phyloP scores from a whole-genome alignment of 148 eudicot species.

The Nyssa sinensis region DNA sequence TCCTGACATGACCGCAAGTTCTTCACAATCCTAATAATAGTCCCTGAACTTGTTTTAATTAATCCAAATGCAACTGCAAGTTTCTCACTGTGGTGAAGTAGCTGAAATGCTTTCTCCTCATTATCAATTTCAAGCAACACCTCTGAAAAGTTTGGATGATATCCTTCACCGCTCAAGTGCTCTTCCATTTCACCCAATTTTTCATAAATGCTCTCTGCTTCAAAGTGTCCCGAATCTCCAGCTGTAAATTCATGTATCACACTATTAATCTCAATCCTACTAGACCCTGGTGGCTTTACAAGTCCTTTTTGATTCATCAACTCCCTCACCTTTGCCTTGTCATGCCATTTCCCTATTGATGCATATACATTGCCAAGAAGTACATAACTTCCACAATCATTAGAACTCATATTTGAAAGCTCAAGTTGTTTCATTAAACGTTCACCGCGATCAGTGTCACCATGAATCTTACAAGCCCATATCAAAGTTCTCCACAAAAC shows the following conservation, averaged over 20 bases:
- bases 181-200: conserved; percentile 40
- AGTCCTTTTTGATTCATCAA: conserved; percentile 37
- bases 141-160: conserved; percentile 39
- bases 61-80: conserved; percentile 51
- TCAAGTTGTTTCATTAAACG: conserved; percentile 37
- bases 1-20: conserved; percentile 50
- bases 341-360: conserved; percentile 42
- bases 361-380: conserved; percentile 48
- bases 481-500: conserved; percentile 48
- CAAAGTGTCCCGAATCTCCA: conserved; percentile 39
- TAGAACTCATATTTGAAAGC: conserved; percentile 12
- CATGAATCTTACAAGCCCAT: conserved; percentile 49
- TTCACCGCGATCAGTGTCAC: conserved; percentile 41
- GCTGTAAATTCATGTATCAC: conserved; percentile 40
- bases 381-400: conserved; percentile 35
- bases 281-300: conserved; percentile 43
- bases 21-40: conserved; percentile 44
- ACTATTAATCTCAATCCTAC: conserved; percentile 45
- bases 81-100: conserved; percentile 56
- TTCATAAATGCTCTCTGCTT: conserved; percentile 29
- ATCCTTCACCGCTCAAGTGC: conserved; percentile 37
- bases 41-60: conserved; percentile 33
- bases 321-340: conserved; percentile 37
- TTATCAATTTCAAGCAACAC: conserved; percentile 48
- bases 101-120: conserved; percentile 46